Conservation (phyloP, 2,329 filamentous ascomycete species). For the Fusarium udum region DNA sequence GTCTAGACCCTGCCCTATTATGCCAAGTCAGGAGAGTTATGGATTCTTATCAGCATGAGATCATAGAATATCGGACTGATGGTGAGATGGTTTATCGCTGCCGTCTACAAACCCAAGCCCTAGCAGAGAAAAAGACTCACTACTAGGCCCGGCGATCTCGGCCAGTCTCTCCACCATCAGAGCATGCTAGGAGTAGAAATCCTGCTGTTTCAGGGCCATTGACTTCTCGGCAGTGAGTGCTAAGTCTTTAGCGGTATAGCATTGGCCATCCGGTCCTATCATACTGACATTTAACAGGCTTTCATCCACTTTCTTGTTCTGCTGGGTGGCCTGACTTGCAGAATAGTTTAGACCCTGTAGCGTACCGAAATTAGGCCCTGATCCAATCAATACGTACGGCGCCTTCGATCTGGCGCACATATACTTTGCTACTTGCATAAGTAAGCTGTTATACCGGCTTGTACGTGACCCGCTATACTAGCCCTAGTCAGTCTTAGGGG, state of each 20-base stretch:
- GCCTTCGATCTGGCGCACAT: too few species aligned
- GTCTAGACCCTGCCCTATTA: neutral
- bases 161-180: neutral
- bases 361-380: neutral
- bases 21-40: conserved; percentile 7
- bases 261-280: neutral
- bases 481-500: too few species aligned
- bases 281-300: fast-evolving
- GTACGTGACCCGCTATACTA: too few species aligned
- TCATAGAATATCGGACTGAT: neutral
- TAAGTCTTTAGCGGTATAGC: neutral
- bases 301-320: neutral
- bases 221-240: neutral
- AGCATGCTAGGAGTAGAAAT: neutral
- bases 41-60: neutral
- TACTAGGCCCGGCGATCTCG: neutral
- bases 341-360: neutral
- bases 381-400: too few species aligned
- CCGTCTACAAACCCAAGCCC: neutral
- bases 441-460: too few species aligned
- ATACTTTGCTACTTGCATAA: too few species aligned
- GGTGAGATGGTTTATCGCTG: neutral
- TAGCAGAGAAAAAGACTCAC: neutral
- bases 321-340: conserved; percentile 6
- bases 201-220: neutral